Percentiles rank a stretch among this genome's conserved stretches.
These are phyloP conservation scores for Termitomyces sp. DNA, from an alignment of 768 basidiomycete genomes.

Conservation along the genomic window DNA sequence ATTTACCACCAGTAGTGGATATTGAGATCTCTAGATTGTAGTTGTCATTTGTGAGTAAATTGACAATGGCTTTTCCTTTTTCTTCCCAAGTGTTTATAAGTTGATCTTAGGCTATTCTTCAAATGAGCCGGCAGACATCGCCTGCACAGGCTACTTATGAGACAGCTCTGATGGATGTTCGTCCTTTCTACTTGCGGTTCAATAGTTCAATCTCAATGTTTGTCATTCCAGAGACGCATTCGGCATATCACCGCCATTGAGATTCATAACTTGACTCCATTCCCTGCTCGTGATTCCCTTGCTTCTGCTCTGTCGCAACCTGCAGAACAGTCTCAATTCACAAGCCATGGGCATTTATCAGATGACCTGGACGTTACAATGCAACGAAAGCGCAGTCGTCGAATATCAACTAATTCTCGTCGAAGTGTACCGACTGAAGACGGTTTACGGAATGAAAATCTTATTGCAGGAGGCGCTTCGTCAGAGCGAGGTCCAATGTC, in stretches of 20 bases:
- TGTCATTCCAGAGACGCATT: constrained; percentile 49
- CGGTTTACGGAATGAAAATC: constrained; percentile 26
- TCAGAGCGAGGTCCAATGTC: constrained; percentile 35
- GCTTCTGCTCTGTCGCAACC: constrained; percentile 72
- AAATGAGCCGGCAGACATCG: not conserved
- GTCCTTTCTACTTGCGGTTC: constrained; percentile 4
- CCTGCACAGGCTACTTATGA: not conserved
- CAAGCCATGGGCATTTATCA: constrained; percentile 47
- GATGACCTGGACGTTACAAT: constrained; percentile 68
- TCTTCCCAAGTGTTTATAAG: not conserved
- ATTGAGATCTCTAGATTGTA: not conserved
- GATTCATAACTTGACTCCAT: constrained; percentile 79
- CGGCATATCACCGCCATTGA: constrained; percentile 71
- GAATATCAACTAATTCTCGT: constrained; percentile 54
- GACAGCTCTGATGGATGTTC: constrained; percentile 9
- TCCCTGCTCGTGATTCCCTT: constrained; percentile 72
- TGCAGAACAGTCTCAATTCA: constrained; percentile 55
- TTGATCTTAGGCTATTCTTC: not conserved
- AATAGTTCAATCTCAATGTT: constrained; percentile 4
- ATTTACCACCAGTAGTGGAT: not conserved
- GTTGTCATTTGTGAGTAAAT: not conserved
- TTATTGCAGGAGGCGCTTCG: constrained; percentile 6
- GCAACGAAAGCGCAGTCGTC: constrained; percentile 52
- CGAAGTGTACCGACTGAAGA: constrained; percentile 43
- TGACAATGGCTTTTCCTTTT: too few relatives aligned